phyloP scores from a whole-genome alignment of 2,329 filamentous ascomycete genomes.

The Trichoderma asperellum region DNA sequence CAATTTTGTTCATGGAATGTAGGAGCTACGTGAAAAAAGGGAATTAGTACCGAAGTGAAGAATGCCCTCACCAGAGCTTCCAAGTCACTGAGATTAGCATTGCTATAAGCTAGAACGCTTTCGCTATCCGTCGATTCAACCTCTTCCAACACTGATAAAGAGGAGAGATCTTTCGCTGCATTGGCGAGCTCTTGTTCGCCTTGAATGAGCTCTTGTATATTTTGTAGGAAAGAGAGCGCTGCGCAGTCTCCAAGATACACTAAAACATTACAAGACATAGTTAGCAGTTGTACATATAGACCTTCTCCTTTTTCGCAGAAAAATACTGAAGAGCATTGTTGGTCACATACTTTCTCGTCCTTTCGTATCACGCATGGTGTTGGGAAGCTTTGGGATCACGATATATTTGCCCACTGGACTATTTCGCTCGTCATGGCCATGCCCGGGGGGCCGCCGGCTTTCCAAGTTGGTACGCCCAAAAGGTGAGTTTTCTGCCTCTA shows the following conservation, averaged over 20 bases:
- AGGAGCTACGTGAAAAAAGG: too few species aligned
- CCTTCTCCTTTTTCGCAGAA: too few species aligned
- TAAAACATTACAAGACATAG: background rate
- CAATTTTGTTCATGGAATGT: background rate
- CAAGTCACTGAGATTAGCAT: constrained; percentile 7
- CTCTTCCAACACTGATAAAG: constrained; percentile 2
- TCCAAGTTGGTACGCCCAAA: background rate
- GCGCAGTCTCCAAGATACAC: constrained; percentile 15
- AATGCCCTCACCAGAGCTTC: background rate
- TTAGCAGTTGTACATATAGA: too few species aligned
- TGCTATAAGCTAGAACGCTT: constrained; percentile 2
- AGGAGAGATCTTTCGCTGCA: background rate
- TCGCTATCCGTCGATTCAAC: background rate
- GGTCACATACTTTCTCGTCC: background rate
- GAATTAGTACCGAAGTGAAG: background rate
- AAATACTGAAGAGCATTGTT: too few species aligned
- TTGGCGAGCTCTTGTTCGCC: constrained; percentile 2
- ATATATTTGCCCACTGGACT: background rate
- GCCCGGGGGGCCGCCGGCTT: background rate
- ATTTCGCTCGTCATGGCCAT: background rate
- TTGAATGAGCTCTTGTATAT: constrained; percentile 7
- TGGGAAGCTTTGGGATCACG: constrained; percentile 6
- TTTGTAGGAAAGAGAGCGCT: constrained; percentile 10
- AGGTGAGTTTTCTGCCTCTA: background rate
- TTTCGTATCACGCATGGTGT: constrained; percentile 10